Evolutionary conservation across 768 basidiomycete genomes (phyloP), one percentile per base, ranked within the genome.

Genomic region (Candolleomyces eurysporus): DNA sequence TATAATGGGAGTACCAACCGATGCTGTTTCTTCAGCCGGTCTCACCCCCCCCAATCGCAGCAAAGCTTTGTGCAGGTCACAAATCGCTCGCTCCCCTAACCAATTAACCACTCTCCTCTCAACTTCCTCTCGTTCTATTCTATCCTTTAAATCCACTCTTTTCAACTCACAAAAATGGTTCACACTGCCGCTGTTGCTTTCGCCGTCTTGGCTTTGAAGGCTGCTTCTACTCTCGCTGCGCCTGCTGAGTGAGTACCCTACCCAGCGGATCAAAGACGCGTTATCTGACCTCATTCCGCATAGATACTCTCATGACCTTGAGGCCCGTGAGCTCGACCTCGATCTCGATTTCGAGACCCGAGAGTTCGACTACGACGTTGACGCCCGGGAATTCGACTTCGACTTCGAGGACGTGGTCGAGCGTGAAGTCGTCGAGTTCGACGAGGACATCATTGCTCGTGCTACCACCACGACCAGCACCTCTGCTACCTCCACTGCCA

Each of bases 61-160:
- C 62, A 42, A 68, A 64, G 68, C 68, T 71, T 68, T 63, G 75
- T 74, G 75, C 75, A 65, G 75, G 75, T 72, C 75, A 70, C 74
- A 68, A 66, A 59, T 63, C 59, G 46, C 63, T 39, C 56, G 10
- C 10, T 49, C 63, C 64, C 63, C 63, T 65, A 66, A 61, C 49
- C 62, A 66, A 62, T 57, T 30, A 55, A 61, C 63, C 16, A 40
- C 40, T 54, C 46, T 48, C 61, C 59, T 57, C 26, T 26, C 26
- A 26, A 26, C 26, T 26, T 26, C 26, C 26, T 26, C 26, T 26
- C 26, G 26, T 26, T 61, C 61, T 55, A 42, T 53, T 58, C 40
- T 43, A 63, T 65, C 61, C 52, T 56, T 30, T 58, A 50, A 64
- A 48, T 32, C 39, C 49, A 58, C 60, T 58, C 57, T 50, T 58